A percentile compares a stretch with the other conserved stretches of the same genome.
Evolutionary conservation across 176 grass and related monocot species (phyloP).

Genomic region (Avena sativa): DNA sequence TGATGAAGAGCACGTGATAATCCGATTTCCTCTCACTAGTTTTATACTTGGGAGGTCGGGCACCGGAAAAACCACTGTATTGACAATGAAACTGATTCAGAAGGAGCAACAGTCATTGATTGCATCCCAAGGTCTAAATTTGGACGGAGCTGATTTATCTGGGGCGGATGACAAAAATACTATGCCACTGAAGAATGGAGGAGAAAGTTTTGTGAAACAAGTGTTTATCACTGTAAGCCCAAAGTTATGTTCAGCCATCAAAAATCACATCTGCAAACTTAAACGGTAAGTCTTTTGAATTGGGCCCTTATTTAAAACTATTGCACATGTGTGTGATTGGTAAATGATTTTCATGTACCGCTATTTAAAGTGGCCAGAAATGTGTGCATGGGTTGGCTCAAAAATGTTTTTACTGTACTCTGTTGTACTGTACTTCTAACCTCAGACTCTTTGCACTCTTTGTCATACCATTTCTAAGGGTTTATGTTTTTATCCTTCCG

Average conservation of each 20-base stretch:
- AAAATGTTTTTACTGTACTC: neutral
- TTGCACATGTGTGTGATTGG: neutral
- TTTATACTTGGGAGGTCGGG: constrained; percentile 89
- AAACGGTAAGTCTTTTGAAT: constrained; percentile 49
- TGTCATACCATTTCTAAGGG: constrained; percentile 1
- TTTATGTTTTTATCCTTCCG: neutral
- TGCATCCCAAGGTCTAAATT: constrained; percentile 55
- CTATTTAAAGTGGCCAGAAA: constrained; percentile 11
- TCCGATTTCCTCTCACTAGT: constrained; percentile 63
- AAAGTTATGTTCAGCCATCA: constrained; percentile 84
- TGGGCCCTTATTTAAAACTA: neutral
- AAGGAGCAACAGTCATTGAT: constrained; percentile 67
- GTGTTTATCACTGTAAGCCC: constrained; percentile 90
- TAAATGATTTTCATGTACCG: neutral
- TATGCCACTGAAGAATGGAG: constrained; percentile 8
- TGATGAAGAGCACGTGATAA: constrained; percentile 75
- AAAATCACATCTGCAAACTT: constrained; percentile 60
- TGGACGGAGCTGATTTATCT: constrained; percentile 12
- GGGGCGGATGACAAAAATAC: neutral
- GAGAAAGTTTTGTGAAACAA: constrained; percentile 60
- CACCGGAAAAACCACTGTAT: constrained; percentile 84
- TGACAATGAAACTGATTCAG: constrained; percentile 78
- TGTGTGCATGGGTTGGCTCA: neutral
- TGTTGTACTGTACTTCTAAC: neutral
- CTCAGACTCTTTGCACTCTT: neutral